A percentile compares a stretch with the other conserved stretches of the same genome.
These are phyloP conservation scores for Bassia scoparia DNA, from an alignment of 148 eudicot genomes.

Conservation along the genomic window DNA sequence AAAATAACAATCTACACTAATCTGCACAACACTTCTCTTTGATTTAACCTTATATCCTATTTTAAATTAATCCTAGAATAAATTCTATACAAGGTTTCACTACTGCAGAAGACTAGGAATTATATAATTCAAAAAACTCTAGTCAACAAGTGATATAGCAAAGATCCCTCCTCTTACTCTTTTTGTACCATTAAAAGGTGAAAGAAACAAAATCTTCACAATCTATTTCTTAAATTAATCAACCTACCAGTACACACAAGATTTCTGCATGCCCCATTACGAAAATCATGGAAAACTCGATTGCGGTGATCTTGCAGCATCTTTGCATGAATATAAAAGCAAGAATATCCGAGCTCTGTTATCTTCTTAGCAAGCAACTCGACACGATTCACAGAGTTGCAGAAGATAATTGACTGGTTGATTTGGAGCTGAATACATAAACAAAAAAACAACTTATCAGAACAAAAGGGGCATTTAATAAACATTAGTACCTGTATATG, in stretches of 20 bases:
- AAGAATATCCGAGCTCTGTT: slow-evolving; percentile 87
- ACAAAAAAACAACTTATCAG: neutral
- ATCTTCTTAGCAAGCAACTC: slow-evolving; percentile 89
- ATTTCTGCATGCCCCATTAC: slow-evolving; percentile 93
- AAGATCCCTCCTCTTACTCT: too few species aligned
- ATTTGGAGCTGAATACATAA: slow-evolving; percentile 73
- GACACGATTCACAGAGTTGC: slow-evolving; percentile 91
- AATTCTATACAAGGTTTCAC: neutral
- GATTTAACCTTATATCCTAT: too few species aligned
- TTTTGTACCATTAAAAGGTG: neutral
- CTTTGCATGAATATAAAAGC: slow-evolving; percentile 89
- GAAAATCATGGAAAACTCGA: slow-evolving; percentile 87
- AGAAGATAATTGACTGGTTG: slow-evolving; percentile 90
- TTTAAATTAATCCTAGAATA: neutral
- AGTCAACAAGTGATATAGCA: neutral
- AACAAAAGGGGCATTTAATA: neutral
- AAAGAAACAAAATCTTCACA: neutral
- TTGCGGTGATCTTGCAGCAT: slow-evolving; percentile 96
- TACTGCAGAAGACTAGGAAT: too few species aligned
- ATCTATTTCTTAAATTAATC: neutral
- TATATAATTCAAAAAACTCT: neutral
- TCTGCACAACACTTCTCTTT: too few species aligned
- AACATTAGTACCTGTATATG: too few species aligned
- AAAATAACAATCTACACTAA: neutral
- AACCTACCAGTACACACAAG: slow-evolving; percentile 88